Evolutionary conservation across 495 filamentous ascomycete genomes (phyloP).

Genomic region (Gamarada debralockiae): DNA sequence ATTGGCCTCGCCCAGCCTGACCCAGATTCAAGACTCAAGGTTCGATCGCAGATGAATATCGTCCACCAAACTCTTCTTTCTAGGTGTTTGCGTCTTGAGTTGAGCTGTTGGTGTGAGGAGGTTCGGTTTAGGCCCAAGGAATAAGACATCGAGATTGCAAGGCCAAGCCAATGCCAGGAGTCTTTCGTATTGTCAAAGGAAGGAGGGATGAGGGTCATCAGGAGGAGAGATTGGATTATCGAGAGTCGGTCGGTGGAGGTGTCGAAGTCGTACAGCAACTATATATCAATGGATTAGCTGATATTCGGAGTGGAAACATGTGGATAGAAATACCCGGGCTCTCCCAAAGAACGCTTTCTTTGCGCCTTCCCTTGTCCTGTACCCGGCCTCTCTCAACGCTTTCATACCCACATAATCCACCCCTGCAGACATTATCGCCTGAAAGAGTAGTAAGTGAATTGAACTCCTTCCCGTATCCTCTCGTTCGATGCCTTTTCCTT

Average conservation of each 20-base stretch:
- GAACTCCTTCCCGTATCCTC: slow-evolving; percentile 22
- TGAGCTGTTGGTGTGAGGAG: slow-evolving; percentile 64
- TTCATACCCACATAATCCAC: slow-evolving; percentile 56
- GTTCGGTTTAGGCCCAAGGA: slow-evolving; percentile 78
- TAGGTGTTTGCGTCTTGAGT: slow-evolving; percentile 55
- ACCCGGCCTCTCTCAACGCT: slow-evolving; percentile 64
- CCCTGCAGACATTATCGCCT: slow-evolving; percentile 65
- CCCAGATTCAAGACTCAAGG: slow-evolving; percentile 57
- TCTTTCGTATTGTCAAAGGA: slow-evolving; percentile 81
- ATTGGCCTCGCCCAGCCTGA: slow-evolving; percentile 79
- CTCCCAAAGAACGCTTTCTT: slow-evolving; percentile 73
- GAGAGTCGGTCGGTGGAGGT: slow-evolving; percentile 76
- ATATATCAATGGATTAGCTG: no score
- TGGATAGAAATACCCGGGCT: slow-evolving; percentile 59
- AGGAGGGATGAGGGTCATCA: slow-evolving; percentile 87
- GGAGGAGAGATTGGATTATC: slow-evolving; percentile 70
- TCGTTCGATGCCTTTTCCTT: slow-evolving; percentile 34
- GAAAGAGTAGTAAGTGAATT: slow-evolving; percentile 74
- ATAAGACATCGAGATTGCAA: slow-evolving; percentile 73
- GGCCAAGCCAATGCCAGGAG: slow-evolving; percentile 86
- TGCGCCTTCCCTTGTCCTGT: slow-evolving; percentile 60
- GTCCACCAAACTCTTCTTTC: slow-evolving; percentile 94
- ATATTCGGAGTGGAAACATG: neutral
- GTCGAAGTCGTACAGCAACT: slow-evolving; percentile 74
- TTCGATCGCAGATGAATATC: slow-evolving; percentile 79